Percentiles rank a stretch among this genome's conserved stretches.
Evolutionary conservation across 1,284 basidiomycete species (phyloP).

Genomic region (Ganoderma meredithae): DNA sequence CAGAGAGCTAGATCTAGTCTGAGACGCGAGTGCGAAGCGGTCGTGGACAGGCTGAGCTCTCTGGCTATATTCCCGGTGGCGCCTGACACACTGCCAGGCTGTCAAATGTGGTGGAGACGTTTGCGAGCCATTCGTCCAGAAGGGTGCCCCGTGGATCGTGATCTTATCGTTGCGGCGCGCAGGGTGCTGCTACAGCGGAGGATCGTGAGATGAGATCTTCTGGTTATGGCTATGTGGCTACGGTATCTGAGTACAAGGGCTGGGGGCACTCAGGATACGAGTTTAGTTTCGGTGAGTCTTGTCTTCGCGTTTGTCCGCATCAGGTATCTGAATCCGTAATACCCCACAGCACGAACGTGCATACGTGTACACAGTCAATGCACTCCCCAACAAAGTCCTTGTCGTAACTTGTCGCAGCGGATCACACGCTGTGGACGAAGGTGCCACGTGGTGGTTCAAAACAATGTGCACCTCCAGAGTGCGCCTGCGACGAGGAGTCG

Average conservation of each 20-base stretch:
- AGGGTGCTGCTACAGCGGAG: not conserved
- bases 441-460: not conserved
- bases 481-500: not conserved
- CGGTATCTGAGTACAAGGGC: not conserved
- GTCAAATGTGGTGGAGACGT: too few species aligned
- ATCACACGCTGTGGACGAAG: not conserved
- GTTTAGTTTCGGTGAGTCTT: not conserved
- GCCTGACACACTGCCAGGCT: not conserved
- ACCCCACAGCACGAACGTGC: not conserved
- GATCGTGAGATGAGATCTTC: not conserved
- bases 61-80: not conserved
- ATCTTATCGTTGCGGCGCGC: not conserved
- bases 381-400: not conserved
- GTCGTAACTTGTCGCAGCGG: not conserved
- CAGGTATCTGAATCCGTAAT: not conserved
- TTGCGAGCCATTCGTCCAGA: too few species aligned
- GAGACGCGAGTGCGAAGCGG: not conserved
- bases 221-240: not conserved
- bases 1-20: not conserved
- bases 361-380: not conserved
- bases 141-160: not conserved
- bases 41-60: not conserved
- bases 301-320: not conserved
- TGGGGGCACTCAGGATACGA: not conserved
- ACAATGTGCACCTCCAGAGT: too few species aligned